Evolutionary conservation across 208 protist genomes (phyloP).

Genomic region (Leptomonas pyrrhocoris): DNA sequence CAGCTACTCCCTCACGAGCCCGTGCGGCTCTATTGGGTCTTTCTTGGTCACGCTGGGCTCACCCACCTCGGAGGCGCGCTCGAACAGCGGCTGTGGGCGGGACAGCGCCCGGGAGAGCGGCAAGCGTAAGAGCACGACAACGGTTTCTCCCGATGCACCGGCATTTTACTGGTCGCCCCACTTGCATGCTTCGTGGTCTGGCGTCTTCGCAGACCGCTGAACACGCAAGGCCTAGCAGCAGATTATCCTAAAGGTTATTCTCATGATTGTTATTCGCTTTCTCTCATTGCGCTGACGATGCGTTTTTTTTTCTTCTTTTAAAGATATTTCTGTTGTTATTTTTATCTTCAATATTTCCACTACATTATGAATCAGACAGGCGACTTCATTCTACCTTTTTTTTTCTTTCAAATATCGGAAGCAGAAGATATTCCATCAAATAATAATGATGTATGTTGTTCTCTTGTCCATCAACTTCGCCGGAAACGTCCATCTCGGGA

Average conservation of each 20-base stretch:
- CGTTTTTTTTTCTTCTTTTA: background rate
- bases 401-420: no score
- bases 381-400: no score
- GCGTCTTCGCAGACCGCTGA: no score
- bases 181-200: no score
- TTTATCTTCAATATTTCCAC: no score
- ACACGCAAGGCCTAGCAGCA: no score
- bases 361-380: no score
- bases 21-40: background rate
- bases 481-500: no score
- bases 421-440: no score
- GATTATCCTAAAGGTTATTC: no score
- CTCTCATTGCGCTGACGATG: no score
- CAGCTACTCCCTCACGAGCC: background rate
- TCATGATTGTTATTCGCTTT: background rate
- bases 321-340: no score
- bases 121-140: background rate
- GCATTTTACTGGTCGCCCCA: constrained; percentile 2
- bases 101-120: background rate
- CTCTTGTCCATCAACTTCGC: background rate
- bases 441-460: background rate
- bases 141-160: background rate
- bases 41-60: constrained; percentile 12
- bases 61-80: background rate
- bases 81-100: constrained; percentile 1